Evolutionary conservation across 2,329 filamentous ascomycete species (phyloP).

Genomic region (Myriosclerotinia duriaeana): DNA sequence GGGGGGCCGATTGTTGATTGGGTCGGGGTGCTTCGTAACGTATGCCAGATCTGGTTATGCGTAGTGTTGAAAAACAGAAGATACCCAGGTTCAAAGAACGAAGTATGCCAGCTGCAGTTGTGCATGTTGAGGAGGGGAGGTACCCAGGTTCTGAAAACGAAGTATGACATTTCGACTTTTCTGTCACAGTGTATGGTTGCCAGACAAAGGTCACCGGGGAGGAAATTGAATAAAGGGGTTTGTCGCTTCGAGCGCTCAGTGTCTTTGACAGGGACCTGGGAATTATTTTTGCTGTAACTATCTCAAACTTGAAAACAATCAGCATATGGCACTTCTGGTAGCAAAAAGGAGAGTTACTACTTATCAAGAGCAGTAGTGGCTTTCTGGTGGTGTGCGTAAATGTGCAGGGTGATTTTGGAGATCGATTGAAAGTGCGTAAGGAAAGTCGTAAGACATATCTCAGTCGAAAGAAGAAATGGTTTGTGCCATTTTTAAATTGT

Average conservation of each 20-base stretch:
- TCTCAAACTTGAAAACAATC: not conserved
- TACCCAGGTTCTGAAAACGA: not conserved
- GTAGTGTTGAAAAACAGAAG: not conserved
- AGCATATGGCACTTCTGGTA: not conserved
- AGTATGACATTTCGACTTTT: not conserved
- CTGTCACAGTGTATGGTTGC: not conserved
- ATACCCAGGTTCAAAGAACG: too few relatives aligned
- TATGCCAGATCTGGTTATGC: too few relatives aligned
- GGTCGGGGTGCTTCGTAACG: not conserved
- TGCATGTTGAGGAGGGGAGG: too few relatives aligned
- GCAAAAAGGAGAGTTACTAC: rapidly evolving
- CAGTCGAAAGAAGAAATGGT: not conserved
- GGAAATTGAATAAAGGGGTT: not conserved
- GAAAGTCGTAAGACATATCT: too few relatives aligned
- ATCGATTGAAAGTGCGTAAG: too few relatives aligned
- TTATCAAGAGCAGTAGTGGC: too few relatives aligned
- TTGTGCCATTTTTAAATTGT: not conserved
- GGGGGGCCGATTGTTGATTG: not conserved
- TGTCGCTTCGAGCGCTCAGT: not conserved
- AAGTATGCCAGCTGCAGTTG: too few relatives aligned
- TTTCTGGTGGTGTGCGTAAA: too few relatives aligned
- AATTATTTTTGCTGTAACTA: not conserved
- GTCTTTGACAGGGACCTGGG: not conserved
- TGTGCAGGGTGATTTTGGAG: too few relatives aligned
- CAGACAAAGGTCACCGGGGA: not conserved